Conservation (phyloP, 2,329 filamentous ascomycete species). For the Aspergillus tanneri region DNA sequence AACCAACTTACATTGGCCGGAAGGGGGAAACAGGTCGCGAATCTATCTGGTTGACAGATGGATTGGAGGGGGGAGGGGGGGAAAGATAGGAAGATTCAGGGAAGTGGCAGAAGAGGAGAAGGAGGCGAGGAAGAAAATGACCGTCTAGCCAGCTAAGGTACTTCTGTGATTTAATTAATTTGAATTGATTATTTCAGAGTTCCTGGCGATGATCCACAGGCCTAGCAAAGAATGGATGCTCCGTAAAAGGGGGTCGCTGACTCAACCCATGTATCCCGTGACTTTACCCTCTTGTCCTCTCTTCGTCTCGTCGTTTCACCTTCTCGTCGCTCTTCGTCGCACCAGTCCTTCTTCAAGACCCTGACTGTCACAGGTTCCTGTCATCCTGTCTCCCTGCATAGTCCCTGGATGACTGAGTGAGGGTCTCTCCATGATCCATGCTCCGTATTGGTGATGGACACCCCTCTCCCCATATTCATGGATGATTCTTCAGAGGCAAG, state of each 20-base stretch:
- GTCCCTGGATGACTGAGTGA: too few species aligned
- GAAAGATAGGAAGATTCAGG: conserved; percentile 2
- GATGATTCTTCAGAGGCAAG: too few species aligned
- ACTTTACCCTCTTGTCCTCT: neutral
- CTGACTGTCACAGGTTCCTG: too few species aligned
- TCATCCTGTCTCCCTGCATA: too few species aligned
- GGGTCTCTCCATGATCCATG: neutral
- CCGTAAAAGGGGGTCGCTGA: conserved; percentile 41
- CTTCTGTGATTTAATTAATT: conserved; percentile 12
- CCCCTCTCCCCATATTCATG: too few species aligned
- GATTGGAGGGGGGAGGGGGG: neutral
- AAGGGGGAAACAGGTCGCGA: conserved; percentile 8
- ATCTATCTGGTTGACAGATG: too few species aligned
- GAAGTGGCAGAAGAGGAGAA: conserved; percentile 10
- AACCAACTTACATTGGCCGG: conserved; percentile 15
- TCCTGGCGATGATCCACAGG: conserved; percentile 22
- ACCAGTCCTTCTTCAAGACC: too few species aligned
- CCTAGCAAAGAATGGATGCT: conserved; percentile 8
- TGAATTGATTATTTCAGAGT: conserved; percentile 16
- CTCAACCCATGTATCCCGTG: conserved; percentile 24
- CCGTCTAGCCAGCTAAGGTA: neutral
- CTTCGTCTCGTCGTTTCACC: neutral
- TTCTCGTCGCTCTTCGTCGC: neutral
- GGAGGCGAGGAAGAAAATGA: neutral
- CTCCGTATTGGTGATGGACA: conserved; percentile 1